phyloP scores from a whole-genome alignment of 495 filamentous ascomycete genomes.

The Clohesyomyces aquaticus region DNA sequence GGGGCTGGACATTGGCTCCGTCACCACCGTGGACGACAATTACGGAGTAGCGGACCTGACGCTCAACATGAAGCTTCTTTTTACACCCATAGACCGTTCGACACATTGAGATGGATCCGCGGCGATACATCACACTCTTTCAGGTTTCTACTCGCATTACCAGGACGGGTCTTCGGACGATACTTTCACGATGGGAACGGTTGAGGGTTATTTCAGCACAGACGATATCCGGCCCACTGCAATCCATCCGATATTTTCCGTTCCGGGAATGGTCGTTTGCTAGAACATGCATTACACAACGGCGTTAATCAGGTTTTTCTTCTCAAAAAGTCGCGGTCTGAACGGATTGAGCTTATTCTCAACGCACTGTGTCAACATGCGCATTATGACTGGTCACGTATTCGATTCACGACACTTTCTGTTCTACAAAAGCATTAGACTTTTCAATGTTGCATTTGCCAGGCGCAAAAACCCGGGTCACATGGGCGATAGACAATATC shows the following conservation, averaged over 20 bases:
- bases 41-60: conserved; percentile 64
- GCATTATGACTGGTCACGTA: conserved; percentile 3
- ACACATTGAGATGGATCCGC: background rate
- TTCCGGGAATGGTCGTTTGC: conserved; percentile 8
- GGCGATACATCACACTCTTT: too few relatives aligned
- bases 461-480: conserved; percentile 20
- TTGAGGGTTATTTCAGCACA: background rate
- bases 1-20: conserved; percentile 61
- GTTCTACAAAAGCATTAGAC: conserved; percentile 39
- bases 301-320: conserved; percentile 16
- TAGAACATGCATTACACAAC: conserved; percentile 19
- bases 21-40: conserved; percentile 61
- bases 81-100: conserved; percentile 42
- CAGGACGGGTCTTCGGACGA: too few relatives aligned
- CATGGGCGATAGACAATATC: conserved; percentile 6
- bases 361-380: background rate
- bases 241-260: background rate
- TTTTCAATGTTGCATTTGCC: conserved; percentile 34
- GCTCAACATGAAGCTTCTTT: conserved; percentile 69
- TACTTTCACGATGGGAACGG: too few relatives aligned
- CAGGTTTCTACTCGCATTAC: too few relatives aligned
- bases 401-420: conserved; percentile 6
- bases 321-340: background rate
- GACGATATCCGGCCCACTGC: conserved; percentile 2
- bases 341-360: background rate